Evolutionary conservation across 2,329 filamentous ascomycete species (phyloP).

Genomic region (Colletotrichum australisinense): DNA sequence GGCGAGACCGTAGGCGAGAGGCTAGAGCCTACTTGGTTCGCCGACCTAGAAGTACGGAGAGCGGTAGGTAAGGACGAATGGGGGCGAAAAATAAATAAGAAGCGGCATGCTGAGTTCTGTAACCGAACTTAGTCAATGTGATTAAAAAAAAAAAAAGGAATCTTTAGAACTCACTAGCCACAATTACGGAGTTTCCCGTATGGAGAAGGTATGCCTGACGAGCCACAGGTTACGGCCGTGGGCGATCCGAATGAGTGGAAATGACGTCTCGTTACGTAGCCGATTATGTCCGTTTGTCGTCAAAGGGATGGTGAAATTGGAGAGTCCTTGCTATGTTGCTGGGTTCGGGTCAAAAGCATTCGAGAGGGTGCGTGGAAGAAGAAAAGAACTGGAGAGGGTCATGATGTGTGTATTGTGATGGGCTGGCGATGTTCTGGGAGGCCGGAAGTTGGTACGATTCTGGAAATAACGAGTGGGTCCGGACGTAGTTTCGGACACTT

Average conservation of each 20-base stretch:
- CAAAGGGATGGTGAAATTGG: background rate
- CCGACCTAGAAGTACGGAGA: background rate
- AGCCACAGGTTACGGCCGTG: background rate
- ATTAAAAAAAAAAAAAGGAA: background rate
- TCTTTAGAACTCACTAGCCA: background rate
- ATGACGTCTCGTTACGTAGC: too few species aligned
- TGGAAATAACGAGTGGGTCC: slow-evolving; percentile 16
- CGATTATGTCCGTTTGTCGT: too few species aligned
- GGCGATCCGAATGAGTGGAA: background rate
- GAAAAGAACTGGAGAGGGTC: background rate
- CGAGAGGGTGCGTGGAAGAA: background rate
- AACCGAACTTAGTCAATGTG: background rate
- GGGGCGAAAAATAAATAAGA: background rate
- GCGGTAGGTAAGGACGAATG: background rate
- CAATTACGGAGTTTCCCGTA: background rate
- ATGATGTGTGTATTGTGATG: background rate
- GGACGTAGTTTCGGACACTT: slow-evolving; percentile 1
- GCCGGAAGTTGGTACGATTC: background rate
- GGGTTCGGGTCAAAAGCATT: background rate
- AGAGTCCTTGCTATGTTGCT: background rate
- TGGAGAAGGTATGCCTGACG: background rate
- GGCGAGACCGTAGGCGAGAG: background rate
- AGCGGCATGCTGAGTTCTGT: background rate
- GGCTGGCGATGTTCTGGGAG: background rate
- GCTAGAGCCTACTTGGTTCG: background rate